Conservation (phyloP, 2,329 filamentous ascomycete species). For the Trichoderma lentiforme region DNA sequence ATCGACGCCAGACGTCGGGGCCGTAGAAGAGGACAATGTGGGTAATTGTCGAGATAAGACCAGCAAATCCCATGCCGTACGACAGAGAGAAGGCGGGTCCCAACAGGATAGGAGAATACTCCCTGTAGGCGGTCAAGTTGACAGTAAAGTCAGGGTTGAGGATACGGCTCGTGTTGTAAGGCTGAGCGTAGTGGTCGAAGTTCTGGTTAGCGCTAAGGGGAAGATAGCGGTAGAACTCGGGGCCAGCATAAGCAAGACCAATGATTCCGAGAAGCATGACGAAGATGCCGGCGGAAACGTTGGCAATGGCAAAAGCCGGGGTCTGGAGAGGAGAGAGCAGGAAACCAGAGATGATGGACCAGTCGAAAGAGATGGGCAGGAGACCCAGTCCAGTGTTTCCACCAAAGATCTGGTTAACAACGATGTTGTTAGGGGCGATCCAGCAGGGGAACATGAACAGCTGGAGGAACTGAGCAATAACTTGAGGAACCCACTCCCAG, state of each 20-base stretch:
- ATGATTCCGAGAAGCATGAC: slow-evolving; percentile 50
- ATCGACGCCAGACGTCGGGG: slow-evolving; percentile 41
- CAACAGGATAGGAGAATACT: slow-evolving; percentile 54
- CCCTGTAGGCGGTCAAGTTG: slow-evolving; percentile 53
- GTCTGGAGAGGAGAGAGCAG: slow-evolving; percentile 55
- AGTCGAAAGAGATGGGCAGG: slow-evolving; percentile 64
- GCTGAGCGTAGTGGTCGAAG: slow-evolving; percentile 57
- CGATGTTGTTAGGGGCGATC: slow-evolving; percentile 58
- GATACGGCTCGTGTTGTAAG: slow-evolving; percentile 56
- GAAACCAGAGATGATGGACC: slow-evolving; percentile 58
- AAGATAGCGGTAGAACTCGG: slow-evolving; percentile 53
- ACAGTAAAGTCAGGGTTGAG: slow-evolving; percentile 51
- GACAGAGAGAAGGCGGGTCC: slow-evolving; percentile 53
- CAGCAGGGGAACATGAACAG: slow-evolving; percentile 60
- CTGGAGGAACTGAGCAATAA: slow-evolving; percentile 56
- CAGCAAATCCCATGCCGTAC: slow-evolving; percentile 58
- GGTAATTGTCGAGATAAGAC: slow-evolving; percentile 50
- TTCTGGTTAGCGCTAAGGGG: slow-evolving; percentile 52
- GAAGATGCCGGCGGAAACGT: slow-evolving; percentile 52
- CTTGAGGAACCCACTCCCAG: slow-evolving; percentile 59
- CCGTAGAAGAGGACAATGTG: slow-evolving; percentile 53
- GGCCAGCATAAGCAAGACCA: slow-evolving; percentile 49
- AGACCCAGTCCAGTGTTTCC: slow-evolving; percentile 59
- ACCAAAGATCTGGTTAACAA: slow-evolving; percentile 65
- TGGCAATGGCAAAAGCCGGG: slow-evolving; percentile 58